Conservation (phyloP, 371 early-diverging fungal species). For the Fennellomyces sp. region DNA sequence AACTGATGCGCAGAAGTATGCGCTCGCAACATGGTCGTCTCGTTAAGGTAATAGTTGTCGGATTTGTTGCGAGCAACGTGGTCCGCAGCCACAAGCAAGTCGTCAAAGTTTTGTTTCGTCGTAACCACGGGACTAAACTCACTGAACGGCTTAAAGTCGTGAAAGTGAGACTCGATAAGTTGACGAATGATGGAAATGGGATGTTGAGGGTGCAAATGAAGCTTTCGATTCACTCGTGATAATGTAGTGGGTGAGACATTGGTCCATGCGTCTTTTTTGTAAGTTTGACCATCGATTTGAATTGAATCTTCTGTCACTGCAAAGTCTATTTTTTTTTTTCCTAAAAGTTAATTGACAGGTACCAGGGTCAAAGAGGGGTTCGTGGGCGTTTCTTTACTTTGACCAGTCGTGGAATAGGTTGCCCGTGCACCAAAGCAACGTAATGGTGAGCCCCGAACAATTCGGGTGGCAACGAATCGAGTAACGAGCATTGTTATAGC, state of each 20-base stretch:
- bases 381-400: neutral
- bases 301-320: slow-evolving; percentile 22
- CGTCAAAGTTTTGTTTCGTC: slow-evolving; percentile 90
- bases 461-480: neutral
- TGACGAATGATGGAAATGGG: slow-evolving; percentile 87
- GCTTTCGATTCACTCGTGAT: slow-evolving; percentile 72
- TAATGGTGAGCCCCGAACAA: neutral
- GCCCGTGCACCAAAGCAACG: neutral
- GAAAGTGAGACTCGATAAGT: slow-evolving; percentile 77
- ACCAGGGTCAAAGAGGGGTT: neutral
- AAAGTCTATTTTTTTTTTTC: neutral
- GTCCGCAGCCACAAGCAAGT: slow-evolving; percentile 78
- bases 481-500: neutral
- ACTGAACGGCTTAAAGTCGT: slow-evolving; percentile 67
- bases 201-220: slow-evolving; percentile 84
- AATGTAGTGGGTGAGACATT: slow-evolving; percentile 83
- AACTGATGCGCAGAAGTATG: slow-evolving; percentile 96
- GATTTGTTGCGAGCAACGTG: slow-evolving; percentile 84
- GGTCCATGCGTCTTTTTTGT: slow-evolving; percentile 71
- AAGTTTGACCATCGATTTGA: slow-evolving; percentile 53
- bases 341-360: neutral
- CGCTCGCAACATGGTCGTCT: slow-evolving; percentile 79
- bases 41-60: slow-evolving; percentile 95
- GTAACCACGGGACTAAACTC: slow-evolving; percentile 81
- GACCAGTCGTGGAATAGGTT: neutral